phyloP scores from a whole-genome alignment of 192 early-diverging fungal species.

The Backusella macrospora region DNA sequence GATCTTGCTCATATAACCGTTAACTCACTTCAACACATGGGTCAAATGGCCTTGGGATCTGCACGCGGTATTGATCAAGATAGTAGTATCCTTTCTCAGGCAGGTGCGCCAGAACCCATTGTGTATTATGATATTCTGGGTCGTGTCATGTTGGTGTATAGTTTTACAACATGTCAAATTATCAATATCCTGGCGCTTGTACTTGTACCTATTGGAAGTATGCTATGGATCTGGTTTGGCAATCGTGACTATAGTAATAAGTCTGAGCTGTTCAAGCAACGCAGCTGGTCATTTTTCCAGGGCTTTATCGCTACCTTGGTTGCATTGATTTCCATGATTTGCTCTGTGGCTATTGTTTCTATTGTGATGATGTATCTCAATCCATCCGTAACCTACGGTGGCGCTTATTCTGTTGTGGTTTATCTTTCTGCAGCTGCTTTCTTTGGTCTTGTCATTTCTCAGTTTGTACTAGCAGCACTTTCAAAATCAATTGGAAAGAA shows the following conservation, averaged over 20 bases:
- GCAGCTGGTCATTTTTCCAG: background rate
- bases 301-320: conserved; percentile 13
- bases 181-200: conserved; percentile 28
- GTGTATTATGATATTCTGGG: conserved; percentile 56
- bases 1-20: conserved; percentile 52
- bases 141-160: conserved; percentile 44
- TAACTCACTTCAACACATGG: conserved; percentile 67
- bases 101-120: conserved; percentile 34
- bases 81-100: conserved; percentile 33
- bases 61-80: conserved; percentile 56
- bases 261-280: background rate
- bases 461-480: background rate
- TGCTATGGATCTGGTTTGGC: conserved; percentile 7
- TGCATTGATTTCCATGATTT: background rate
- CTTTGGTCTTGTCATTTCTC: conserved; percentile 8
- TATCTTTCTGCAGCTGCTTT: conserved; percentile 3
- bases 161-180: conserved; percentile 28
- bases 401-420: background rate
- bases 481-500: background rate
- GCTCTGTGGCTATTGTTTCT: conserved; percentile 4
- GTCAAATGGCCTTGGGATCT: conserved; percentile 51
- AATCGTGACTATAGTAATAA: background rate
- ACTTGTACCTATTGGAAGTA: conserved; percentile 29
- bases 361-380: conserved; percentile 6
- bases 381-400: conserved; percentile 21